Base-by-base conservation (phyloP, 805 yeast species). In the Candida vartiovaarae region DNA sequence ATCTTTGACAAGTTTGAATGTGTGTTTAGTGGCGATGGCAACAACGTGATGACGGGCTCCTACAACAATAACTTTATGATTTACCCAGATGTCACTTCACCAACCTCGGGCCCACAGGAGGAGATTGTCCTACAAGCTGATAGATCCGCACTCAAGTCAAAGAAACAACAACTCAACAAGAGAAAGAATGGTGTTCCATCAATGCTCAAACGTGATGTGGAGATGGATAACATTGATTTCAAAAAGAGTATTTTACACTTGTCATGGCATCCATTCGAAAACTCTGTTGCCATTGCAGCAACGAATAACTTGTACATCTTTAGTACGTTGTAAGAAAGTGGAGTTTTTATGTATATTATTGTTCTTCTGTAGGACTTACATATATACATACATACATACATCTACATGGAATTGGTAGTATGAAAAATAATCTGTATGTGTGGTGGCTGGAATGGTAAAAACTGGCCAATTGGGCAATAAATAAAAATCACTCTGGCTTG, bases 1-100 rank as follows among this genome's bases (percentile, higher is more conserved):
- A 93, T 93, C 45, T 93, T 93, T 68, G 99, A 93, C 71, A 95
- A 93, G 72, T 93, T 93, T 65, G 99, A 93, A 72, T 96, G 90
- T 49, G 93, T 82, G 55, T 89, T 93, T 60, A 77, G 89, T 54
- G 99, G 98, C 33, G 97, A 95, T 67, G 85, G 87, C 57, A 79
- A 81, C 60, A 80, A 89, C 47, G 81, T 93, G 47, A 87, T 93
- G 91, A 90, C 99, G 10, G 99, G 99, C 42, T 84, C 96, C 34
- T 93, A 93, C 72, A 88, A 90, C 67, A 93, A 91, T 69, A 90
- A 90, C 69, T 93, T 95, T 62, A 87, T 88, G 95, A 87, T 93
- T 53, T 93, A 89, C 67, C 98, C 97, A 43, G 79, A 90, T 62
- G 91, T 82, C 5, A 75, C 79, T 41, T 67, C 67, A 46, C 49